Base-by-base conservation (phyloP, 129 eudicot genomes). In the Flaveria ramosissima region DNA sequence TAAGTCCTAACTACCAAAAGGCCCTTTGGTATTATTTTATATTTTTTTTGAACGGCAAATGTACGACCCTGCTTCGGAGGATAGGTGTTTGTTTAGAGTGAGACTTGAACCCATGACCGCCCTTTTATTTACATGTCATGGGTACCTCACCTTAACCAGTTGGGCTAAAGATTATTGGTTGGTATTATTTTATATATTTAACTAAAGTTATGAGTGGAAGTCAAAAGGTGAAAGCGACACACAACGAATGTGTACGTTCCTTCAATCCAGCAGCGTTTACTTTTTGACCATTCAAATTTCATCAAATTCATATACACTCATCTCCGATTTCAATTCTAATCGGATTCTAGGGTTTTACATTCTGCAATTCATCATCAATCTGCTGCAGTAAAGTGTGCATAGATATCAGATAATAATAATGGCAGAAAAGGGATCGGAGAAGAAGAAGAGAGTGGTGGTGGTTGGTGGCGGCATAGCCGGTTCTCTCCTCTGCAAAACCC, bases 391-490 rank as follows among this genome's bases (percentile, higher is more conserved):
- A 78, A 47, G 41, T 78, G 60, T 69, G 75, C 42, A 24, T 56
- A 30, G 6, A 30, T 30, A 30, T 30, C 4, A 30, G 15, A 24
- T 5, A 70, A 51, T 5, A 70, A 51, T 60, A 74, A 80, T 63
- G 78, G 56, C 84, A 57, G 80, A 78, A 20, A 50, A 19, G 43
- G 71, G 73, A 36, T 8, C 21, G 57, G 81, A 71, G 68, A 51
- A 72, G 66, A 87, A 81, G 77, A 82, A 83, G 82, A 73, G 86
- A 56, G 97, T 91, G 81, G 97, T 88, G 81, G 84, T 91, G 10
- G 80, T 91, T 43, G 97, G 93, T 17, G 93, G 97, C 41, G 97
- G 97, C n/a, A 77, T 88, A 7, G 93, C 85, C 30, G 97, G 97
- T 45, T 85, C 93, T 39, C 82, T 83, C 57, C 55, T 88, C 43